These are phyloP conservation scores for Thielaviopsis populi DNA, from an alignment of 2,329 filamentous ascomycete genomes.

Conservation along the genomic window DNA sequence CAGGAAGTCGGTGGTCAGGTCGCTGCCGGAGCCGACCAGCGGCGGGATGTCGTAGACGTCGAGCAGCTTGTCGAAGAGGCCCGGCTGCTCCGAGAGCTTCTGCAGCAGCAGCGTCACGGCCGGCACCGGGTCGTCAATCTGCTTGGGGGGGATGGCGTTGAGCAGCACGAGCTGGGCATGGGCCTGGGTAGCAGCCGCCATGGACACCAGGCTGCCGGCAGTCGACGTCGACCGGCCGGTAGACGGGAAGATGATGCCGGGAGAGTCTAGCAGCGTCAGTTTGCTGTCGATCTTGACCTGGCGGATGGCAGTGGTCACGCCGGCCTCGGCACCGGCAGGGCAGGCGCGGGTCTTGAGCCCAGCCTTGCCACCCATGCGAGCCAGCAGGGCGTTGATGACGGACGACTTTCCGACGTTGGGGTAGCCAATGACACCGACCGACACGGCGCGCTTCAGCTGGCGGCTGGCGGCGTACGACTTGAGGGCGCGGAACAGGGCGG, in stretches of 20 bases:
- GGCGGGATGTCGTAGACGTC: constrained; percentile 73
- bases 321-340: constrained; percentile 79
- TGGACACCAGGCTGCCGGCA: constrained; percentile 30
- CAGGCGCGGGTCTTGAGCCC: constrained; percentile 47
- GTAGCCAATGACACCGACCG: constrained; percentile 87
- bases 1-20: constrained; percentile 77
- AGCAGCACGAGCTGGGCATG: constrained; percentile 76
- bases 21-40: constrained; percentile 54
- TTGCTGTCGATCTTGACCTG: constrained; percentile 91
- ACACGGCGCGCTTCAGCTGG: constrained; percentile 76
- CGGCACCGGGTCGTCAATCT: constrained; percentile 83
- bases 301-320: constrained; percentile 76
- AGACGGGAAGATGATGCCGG: constrained; percentile 84
- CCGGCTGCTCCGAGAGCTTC: constrained; percentile 56
- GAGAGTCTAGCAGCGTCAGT: constrained; percentile 82
- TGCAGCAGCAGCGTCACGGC: constrained; percentile 74
- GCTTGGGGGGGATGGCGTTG: constrained; percentile 83
- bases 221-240: constrained; percentile 29
- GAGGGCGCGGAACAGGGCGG: constrained; percentile 72
- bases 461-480: constrained; percentile 76
- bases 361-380: constrained; percentile 52
- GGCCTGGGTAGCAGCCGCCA: constrained; percentile 52
- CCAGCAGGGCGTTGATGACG: constrained; percentile 83
- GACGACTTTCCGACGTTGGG: constrained; percentile 95
- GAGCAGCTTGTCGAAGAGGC: constrained; percentile 64